phyloP scores from a whole-genome alignment of 78 protist species.

The Dictyostelium capitatum region DNA sequence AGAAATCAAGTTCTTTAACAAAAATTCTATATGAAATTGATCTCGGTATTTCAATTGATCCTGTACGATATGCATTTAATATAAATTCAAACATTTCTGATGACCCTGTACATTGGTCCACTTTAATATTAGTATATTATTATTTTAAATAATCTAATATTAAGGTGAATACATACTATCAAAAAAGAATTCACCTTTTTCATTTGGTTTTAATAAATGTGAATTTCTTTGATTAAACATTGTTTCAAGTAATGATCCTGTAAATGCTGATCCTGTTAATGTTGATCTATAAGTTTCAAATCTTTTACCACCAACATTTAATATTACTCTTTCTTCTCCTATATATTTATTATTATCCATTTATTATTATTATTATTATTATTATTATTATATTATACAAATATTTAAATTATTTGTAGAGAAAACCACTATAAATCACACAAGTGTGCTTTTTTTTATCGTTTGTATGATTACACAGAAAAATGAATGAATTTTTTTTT shows the following conservation, averaged over 20 bases:
- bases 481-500: too few relatives aligned
- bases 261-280: background rate
- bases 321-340: conserved; percentile 35
- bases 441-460: too few relatives aligned
- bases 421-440: too few relatives aligned
- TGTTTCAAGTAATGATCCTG: conserved; percentile 22
- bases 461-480: too few relatives aligned
- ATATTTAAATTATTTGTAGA: too few relatives aligned
- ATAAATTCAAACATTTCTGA: conserved; percentile 49
- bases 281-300: conserved; percentile 72
- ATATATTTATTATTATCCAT: background rate
- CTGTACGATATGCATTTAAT: conserved; percentile 48
- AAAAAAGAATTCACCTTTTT: conserved; percentile 59
- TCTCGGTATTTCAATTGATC: background rate
- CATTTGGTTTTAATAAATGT: conserved; percentile 33
- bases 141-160: too few relatives aligned
- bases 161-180: conserved; percentile 18
- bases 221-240: conserved; percentile 64
- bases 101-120: background rate
- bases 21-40: conserved; percentile 18
- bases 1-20: conserved; percentile 42
- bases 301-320: conserved; percentile 76
- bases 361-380: background rate
- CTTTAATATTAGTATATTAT: too few relatives aligned
- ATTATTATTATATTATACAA: too few relatives aligned